Base-by-base conservation (phyloP, 768 basidiomycete species). In the Piloderma croceum region DNA sequence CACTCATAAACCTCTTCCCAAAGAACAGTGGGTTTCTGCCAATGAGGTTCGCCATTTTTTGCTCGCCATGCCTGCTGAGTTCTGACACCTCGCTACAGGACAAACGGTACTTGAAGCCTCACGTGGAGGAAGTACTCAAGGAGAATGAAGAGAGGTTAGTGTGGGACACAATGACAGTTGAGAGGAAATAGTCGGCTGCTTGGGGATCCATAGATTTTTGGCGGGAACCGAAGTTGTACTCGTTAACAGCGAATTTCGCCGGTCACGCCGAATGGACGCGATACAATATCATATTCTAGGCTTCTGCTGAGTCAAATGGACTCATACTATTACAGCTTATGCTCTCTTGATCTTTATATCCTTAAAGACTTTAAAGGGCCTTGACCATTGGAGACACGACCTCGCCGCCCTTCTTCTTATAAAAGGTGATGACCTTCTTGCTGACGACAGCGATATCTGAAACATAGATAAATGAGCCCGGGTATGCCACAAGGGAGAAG, bases 351-450 rank as follows among this genome's bases (percentile, higher is more conserved):
- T 29, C 27, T 15, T 29, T 29, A 9, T 29, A 9, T 29, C 27
- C 27, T 29, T 15, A 29, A 9, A 29, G 27, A 9, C 27, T 29
- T 40, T 65, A 70, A 53, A 90, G 57, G n/a, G 87, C 87, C 67
- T 80, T 87, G 45, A 78, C 62, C 24, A 90, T 67, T 20, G 87
- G 88, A 34, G 88, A 89, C n/a, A 79, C 63, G 31, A 88, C 72
- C 36, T 74, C 65, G 39, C 70, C 68, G n/a, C 81, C 81, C 64
- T 74, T 74, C 64, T 82, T 69, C 74, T 82, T 85, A 75, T 93
- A 94, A 73, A 87, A 90, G 38, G 71, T 73, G 44, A 89, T 76
- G 36, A 91, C 79, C 74, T 91, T 90, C 76, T 90, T 83, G 50
- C 86, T 79, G 18, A 90, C 75, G 33, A 60, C 61, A 32, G 90